phyloP scores from a whole-genome alignment of 176 grass and related monocot genomes.

The Oryza glaberrima region DNA sequence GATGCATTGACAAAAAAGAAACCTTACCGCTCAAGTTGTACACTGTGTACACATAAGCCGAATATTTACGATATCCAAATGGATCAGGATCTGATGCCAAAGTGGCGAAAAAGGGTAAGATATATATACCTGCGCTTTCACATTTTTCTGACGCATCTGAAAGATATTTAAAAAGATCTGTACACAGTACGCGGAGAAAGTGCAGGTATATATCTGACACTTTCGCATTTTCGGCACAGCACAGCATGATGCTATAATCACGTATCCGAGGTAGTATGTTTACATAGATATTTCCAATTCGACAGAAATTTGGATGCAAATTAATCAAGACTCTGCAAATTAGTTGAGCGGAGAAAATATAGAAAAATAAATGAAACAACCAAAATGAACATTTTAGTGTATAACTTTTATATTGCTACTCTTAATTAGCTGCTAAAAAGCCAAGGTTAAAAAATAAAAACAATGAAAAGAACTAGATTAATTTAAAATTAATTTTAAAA shows the following conservation, averaged over 20 bases:
- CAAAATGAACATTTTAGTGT: too few relatives aligned
- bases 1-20: not conserved
- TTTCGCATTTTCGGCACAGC: not conserved
- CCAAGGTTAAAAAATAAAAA: too few relatives aligned
- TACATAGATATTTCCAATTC: not conserved
- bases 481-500: too few relatives aligned
- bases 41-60: not conserved
- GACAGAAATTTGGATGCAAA: not conserved
- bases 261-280: not conserved
- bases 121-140: not conserved
- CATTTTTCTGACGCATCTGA: not conserved
- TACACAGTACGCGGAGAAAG: not conserved
- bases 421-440: too few relatives aligned
- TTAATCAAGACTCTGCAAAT: not conserved
- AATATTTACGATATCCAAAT: conserved; percentile 25
- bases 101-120: not conserved
- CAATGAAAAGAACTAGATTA: too few relatives aligned
- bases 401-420: too few relatives aligned
- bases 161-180: not conserved
- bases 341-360: too few relatives aligned
- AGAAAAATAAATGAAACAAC: too few relatives aligned
- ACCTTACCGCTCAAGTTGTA: not conserved
- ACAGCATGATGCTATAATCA: not conserved
- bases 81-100: conserved; percentile 23
- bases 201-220: not conserved